phyloP scores from a whole-genome alignment of 176 grass and related monocot genomes.

The Musa schizocarpa region DNA sequence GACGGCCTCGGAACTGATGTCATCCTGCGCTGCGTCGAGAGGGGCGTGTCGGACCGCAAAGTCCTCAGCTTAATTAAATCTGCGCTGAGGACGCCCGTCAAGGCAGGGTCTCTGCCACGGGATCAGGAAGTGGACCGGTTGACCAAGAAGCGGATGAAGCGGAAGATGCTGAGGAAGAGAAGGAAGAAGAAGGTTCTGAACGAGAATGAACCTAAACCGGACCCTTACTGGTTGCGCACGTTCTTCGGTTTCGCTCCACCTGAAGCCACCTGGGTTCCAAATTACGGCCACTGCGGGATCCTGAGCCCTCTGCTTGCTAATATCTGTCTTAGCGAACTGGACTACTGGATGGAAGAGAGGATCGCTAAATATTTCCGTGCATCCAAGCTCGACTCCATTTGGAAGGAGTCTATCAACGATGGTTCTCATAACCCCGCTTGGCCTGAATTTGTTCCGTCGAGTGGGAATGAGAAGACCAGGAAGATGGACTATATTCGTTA shows the following conservation, averaged over 20 bases:
- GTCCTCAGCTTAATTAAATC: conserved; percentile 76
- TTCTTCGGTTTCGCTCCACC: conserved; percentile 79
- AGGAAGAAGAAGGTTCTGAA: conserved; percentile 93
- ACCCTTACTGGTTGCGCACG: conserved; percentile 76
- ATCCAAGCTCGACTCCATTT: conserved; percentile 69
- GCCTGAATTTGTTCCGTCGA: conserved; percentile 82
- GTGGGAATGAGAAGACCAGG: conserved; percentile 55
- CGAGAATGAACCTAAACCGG: conserved; percentile 71
- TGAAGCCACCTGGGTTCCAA: conserved; percentile 43
- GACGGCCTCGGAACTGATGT: conserved; percentile 40
- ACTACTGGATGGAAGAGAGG: conserved; percentile 85
- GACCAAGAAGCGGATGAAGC: conserved; percentile 72
- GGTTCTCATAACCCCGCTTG: conserved; percentile 86
- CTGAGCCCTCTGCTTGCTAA: conserved; percentile 80
- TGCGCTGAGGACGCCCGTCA: conserved; percentile 38
- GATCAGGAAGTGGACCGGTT: conserved; percentile 42
- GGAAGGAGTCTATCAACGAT: conserved; percentile 49
- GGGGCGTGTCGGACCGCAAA: conserved; percentile 52
- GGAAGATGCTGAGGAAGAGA: conserved; percentile 72
- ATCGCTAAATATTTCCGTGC: conserved; percentile 61
- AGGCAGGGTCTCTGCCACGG: conserved; percentile 28
- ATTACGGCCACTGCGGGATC: conserved; percentile 74
- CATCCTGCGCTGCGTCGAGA: conserved; percentile 51
- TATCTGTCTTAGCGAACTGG: conserved; percentile 69
- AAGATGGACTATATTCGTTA: conserved; percentile 87